phyloP scores from a whole-genome alignment of 1,284 basidiomycete species.

The Trichosporon faecale region DNA sequence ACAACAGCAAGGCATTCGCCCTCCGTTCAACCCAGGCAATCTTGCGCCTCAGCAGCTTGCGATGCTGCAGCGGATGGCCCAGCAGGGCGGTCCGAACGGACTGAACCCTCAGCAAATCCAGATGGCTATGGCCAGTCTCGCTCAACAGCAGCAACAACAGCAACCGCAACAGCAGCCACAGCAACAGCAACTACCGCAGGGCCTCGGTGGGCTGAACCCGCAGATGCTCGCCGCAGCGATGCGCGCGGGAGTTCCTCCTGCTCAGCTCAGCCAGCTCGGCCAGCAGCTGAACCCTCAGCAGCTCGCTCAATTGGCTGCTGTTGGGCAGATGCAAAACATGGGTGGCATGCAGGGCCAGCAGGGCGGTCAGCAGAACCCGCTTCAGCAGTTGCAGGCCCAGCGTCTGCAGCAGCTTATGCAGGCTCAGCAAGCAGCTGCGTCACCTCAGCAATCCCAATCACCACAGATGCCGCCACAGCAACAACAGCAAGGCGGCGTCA shows the following conservation, averaged over 20 bases:
- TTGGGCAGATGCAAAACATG: constrained; percentile 1
- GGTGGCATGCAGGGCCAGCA: constrained; percentile 25
- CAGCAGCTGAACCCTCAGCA: constrained; percentile 20
- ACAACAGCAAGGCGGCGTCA: constrained; percentile 16
- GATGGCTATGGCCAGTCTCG: constrained; percentile 33
- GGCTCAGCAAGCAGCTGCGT: constrained; percentile 14
- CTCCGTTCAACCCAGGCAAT: constrained; percentile 23
- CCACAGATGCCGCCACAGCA: constrained; percentile 31
- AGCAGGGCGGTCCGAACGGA: constrained; percentile 17
- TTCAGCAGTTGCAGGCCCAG: constrained; percentile 32
- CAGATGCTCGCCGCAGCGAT: constrained; percentile 24
- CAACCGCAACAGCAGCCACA: neutral
- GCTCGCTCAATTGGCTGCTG: constrained; percentile 15
- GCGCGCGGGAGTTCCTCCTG: constrained; percentile 18
- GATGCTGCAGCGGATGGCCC: constrained; percentile 34
- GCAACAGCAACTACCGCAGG: constrained; percentile 14
- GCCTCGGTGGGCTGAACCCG: constrained; percentile 16
- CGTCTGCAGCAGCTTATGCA: constrained; percentile 23
- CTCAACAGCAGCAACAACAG: constrained; percentile 11
- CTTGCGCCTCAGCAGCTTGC: constrained; percentile 33
- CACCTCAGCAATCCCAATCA: constrained; percentile 29
- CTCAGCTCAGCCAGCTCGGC: constrained; percentile 15
- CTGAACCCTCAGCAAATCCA: constrained; percentile 37
- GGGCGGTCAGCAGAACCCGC: constrained; percentile 30
- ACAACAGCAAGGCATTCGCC: constrained; percentile 19